Evolutionary conservation across 2,329 filamentous ascomycete genomes (phyloP).

Genomic region (Sporothrix curviconia): DNA sequence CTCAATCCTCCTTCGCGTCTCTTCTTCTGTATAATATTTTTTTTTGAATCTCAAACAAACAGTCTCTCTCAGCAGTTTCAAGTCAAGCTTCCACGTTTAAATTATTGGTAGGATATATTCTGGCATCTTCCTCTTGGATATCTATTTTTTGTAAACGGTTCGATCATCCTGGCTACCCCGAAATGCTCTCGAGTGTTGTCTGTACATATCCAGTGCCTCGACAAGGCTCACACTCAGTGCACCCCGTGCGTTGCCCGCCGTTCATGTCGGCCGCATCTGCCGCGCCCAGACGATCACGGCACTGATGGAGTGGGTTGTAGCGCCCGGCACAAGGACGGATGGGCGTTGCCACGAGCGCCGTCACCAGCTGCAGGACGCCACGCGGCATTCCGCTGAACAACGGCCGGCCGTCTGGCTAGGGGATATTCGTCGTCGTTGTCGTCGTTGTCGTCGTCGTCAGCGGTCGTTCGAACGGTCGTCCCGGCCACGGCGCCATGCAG

Average conservation of each 20-base stretch:
- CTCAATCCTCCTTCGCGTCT: neutral
- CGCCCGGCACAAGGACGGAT: slow-evolving; percentile 41
- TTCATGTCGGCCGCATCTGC: slow-evolving; percentile 32
- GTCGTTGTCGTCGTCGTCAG: slow-evolving; percentile 42
- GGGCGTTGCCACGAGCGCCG: slow-evolving; percentile 44
- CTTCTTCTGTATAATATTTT: neutral
- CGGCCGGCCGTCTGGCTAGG: slow-evolving; percentile 15
- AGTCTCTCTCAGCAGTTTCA: too few species aligned
- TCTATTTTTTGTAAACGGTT: neutral
- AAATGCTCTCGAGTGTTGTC: slow-evolving; percentile 18
- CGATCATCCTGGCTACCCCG: neutral
- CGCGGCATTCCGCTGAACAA: slow-evolving; percentile 45
- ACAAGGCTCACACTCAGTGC: slow-evolving; percentile 24
- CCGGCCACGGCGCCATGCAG: slow-evolving; percentile 41
- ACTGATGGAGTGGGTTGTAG: slow-evolving; percentile 44
- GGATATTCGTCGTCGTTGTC: slow-evolving; percentile 29
- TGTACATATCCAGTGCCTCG: slow-evolving; percentile 39
- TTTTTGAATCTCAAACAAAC: neutral
- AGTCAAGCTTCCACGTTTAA: too few species aligned
- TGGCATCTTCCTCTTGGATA: too few species aligned
- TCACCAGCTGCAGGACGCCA: slow-evolving; percentile 50
- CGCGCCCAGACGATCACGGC: slow-evolving; percentile 44
- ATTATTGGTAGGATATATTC: too few species aligned
- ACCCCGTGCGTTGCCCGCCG: slow-evolving; percentile 8
- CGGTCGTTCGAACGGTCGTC: too few species aligned